A percentile compares a stretch with the other conserved stretches of the same genome.
Conservation (phyloP, 2,329 filamentous ascomycete species). For the Beauveria australis region DNA sequence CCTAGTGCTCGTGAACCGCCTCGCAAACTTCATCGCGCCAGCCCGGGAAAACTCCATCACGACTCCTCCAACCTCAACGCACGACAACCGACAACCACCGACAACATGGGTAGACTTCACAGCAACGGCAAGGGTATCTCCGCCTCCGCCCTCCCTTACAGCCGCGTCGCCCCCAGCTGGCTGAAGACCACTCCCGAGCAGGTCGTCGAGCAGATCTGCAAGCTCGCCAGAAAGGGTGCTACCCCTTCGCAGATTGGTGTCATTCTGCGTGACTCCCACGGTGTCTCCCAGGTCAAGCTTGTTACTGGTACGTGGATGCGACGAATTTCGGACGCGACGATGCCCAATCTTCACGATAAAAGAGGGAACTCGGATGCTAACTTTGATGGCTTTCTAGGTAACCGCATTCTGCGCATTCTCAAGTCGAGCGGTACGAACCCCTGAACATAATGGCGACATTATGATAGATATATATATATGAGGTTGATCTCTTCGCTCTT, state of each 20-base stretch:
- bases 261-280: constrained; percentile 94
- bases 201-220: constrained; percentile 98
- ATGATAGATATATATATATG: constrained; percentile 19
- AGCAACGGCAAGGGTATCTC: constrained; percentile 99
- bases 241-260: constrained; percentile 99
- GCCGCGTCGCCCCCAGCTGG: constrained; percentile 85
- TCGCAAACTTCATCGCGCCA: constrained; percentile 11
- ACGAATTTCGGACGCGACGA: background rate
- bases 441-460: constrained; percentile 21
- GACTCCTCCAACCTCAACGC: constrained; percentile 25
- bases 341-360: background rate
- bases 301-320: constrained; percentile 68
- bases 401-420: constrained; percentile 99
- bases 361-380: constrained; percentile 26
- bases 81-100: constrained; percentile 33
- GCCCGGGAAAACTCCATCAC: constrained; percentile 18
- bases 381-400: constrained; percentile 52
- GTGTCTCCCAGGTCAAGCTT: constrained; percentile 94
- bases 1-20: background rate
- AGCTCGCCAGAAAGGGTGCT: constrained; percentile 97
- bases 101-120: constrained; percentile 94
- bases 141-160: constrained; percentile 92
- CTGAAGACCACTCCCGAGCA: constrained; percentile 98
- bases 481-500: constrained; percentile 6
- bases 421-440: constrained; percentile 85